Conservation (phyloP, 1,284 basidiomycete species). For the Tilletia caries region DNA sequence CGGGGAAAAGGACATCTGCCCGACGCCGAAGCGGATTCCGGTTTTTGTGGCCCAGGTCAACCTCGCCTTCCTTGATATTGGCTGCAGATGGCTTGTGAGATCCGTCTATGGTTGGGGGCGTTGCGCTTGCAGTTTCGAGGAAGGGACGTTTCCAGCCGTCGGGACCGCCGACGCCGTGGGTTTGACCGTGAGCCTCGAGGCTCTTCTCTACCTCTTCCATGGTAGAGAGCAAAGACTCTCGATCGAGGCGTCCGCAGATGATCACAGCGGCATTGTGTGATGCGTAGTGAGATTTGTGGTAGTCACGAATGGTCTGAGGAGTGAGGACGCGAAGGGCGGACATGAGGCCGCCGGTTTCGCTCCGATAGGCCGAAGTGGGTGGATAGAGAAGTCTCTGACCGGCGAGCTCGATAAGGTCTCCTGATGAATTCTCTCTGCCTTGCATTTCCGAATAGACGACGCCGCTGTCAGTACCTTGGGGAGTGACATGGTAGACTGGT, state of each 20-base stretch:
- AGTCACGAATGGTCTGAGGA: slow-evolving; percentile 81
- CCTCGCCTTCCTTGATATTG: slow-evolving; percentile 21
- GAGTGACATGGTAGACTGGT: slow-evolving; percentile 68
- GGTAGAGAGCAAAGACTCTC: slow-evolving; percentile 61
- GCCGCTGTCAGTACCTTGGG: slow-evolving; percentile 84
- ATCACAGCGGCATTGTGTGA: slow-evolving; percentile 89
- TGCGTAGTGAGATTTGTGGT: slow-evolving; percentile 86
- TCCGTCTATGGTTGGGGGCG: slow-evolving; percentile 59
- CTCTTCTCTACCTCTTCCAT: slow-evolving; percentile 57
- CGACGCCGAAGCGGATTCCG: slow-evolving; percentile 48
- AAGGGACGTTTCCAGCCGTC: slow-evolving; percentile 90
- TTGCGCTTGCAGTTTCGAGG: slow-evolving; percentile 75
- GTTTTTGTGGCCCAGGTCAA: not conserved
- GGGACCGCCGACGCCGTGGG: slow-evolving; percentile 69
- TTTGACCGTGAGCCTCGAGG: slow-evolving; percentile 33
- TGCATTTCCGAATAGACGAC: slow-evolving; percentile 89
- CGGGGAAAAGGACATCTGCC: slow-evolving; percentile 80
- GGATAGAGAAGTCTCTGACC: slow-evolving; percentile 69
- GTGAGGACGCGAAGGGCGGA: slow-evolving; percentile 79
- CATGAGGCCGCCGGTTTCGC: slow-evolving; percentile 96
- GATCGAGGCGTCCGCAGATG: slow-evolving; percentile 72
- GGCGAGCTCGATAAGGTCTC: slow-evolving; percentile 78
- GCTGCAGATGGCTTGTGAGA: slow-evolving; percentile 26
- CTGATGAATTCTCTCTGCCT: slow-evolving; percentile 86
- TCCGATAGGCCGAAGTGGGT: slow-evolving; percentile 79